These are phyloP conservation scores for Teratosphaeria gauchensis DNA, from an alignment of 2,329 filamentous ascomycete genomes.

Conservation along the genomic window DNA sequence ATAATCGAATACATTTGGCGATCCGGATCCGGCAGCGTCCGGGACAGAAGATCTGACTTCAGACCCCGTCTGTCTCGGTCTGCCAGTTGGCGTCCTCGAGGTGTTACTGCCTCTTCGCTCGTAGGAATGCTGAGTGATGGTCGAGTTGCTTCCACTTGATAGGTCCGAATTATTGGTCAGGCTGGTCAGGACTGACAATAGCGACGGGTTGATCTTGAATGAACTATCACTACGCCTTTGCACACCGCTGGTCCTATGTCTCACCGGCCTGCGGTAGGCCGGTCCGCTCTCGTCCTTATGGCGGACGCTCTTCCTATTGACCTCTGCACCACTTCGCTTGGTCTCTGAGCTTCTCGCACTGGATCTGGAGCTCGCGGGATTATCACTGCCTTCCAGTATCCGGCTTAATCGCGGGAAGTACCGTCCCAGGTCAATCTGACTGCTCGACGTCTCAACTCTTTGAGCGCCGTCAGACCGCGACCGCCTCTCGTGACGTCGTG, in stretches of 20 bases:
- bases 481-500: slow-evolving; percentile 1
- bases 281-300: slow-evolving; percentile 10
- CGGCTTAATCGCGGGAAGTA: slow-evolving; percentile 33
- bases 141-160: slow-evolving; percentile 38
- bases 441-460: slow-evolving; percentile 7
- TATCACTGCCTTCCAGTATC: slow-evolving; percentile 31
- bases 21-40: slow-evolving; percentile 8
- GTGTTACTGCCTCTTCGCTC: slow-evolving; percentile 18
- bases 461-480: background rate
- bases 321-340: slow-evolving; percentile 9
- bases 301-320: slow-evolving; percentile 6
- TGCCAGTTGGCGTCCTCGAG: slow-evolving; percentile 4
- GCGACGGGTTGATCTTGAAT: slow-evolving; percentile 30
- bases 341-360: slow-evolving; percentile 9
- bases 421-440: slow-evolving; percentile 13
- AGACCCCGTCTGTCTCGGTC: slow-evolving; percentile 8
- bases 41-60: slow-evolving; percentile 3
- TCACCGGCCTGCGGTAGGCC: slow-evolving; percentile 19
- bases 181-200: slow-evolving; percentile 33
- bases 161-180: slow-evolving; percentile 31
- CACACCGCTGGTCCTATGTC: slow-evolving; percentile 25
- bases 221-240: slow-evolving; percentile 23
- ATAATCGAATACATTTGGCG: slow-evolving; percentile 22
- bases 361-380: slow-evolving; percentile 8
- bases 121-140: slow-evolving; percentile 36